Evolutionary conservation across 495 filamentous ascomycete genomes (phyloP).

Genomic region (Beverwykella pulmonaria): DNA sequence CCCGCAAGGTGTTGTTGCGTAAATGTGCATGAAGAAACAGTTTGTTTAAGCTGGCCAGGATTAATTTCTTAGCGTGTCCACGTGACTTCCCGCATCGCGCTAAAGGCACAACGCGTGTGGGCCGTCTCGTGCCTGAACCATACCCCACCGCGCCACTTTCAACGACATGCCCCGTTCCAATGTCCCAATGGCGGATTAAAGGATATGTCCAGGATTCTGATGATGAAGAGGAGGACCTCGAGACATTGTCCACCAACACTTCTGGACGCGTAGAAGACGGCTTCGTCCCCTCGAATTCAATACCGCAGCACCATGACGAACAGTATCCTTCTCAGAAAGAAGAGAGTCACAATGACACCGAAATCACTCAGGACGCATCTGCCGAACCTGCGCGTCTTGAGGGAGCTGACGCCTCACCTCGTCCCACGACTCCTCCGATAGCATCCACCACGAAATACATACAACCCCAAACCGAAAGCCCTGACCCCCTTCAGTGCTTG

Average conservation of each 20-base stretch:
- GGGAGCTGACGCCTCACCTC: not conserved
- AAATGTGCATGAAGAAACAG: too few relatives aligned
- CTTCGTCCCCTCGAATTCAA: not conserved
- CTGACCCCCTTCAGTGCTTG: slow-evolving; percentile 16
- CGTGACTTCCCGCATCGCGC: not conserved
- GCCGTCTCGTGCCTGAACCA: not conserved
- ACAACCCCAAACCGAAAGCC: slow-evolving; percentile 13
- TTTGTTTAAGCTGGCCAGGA: not conserved
- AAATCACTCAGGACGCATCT: not conserved
- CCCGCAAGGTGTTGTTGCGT: too few relatives aligned
- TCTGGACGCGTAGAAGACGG: not conserved
- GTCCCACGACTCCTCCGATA: not conserved
- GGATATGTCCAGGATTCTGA: slow-evolving; percentile 38
- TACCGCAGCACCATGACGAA: not conserved
- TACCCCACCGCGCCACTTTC: slow-evolving; percentile 1
- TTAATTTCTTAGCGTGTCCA: not conserved
- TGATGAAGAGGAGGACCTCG: slow-evolving; percentile 38
- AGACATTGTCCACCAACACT: slow-evolving; percentile 15
- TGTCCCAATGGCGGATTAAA: slow-evolving; percentile 36
- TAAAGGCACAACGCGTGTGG: slow-evolving; percentile 4
- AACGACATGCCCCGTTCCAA: slow-evolving; percentile 35
- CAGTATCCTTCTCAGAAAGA: not conserved
- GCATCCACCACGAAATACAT: not conserved
- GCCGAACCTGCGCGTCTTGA: not conserved
- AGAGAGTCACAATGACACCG: not conserved